Base-by-base conservation (phyloP, 257 asterid genomes). In the Anisodus acutangulus region DNA sequence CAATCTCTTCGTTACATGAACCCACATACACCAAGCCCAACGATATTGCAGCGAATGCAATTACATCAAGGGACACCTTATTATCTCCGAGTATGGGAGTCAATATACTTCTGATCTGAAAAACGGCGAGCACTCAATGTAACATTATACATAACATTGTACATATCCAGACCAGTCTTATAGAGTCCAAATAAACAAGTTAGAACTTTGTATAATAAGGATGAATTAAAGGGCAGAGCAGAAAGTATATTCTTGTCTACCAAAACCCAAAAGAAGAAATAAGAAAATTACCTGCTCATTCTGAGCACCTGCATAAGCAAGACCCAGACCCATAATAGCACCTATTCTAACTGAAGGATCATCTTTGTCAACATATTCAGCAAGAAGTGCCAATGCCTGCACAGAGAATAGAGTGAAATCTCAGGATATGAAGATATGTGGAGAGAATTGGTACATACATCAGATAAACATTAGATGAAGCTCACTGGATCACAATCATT, bases 311-410 rank as follows among this genome's bases (percentile, higher is more conserved):
- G 99, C 99, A 88, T 97, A 95, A 78, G 99, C 96, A 87, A 97
- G 95, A 57, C 97, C 99, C 63, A 97, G 89, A 54, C 99, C 99
- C 97, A 97, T 95, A 82, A 97, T 95, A 72, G 99, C 98, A 82
- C 99, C 99, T 79, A 97, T 97, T 87, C 93, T 91, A 83, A 89
- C 85, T 3, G 94, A 90, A 55, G 97, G 78, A 88, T 93, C 99
- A 66, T 94, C 97, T 79, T 87, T 93, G 87, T 91, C 94, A 1
- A 94, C 86, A 86, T 93, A 93, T 15, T 94, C 99, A 0, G 93
- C 91, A 78, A 97, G 85, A 83, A 97, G 94, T 59, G 98, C 98
- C 59, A 81, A 81, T 81, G 72, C 84, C 70, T 81, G 84, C 84
- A 81, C 45, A 49, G 8, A 81, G 58, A n/a, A 60, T 47, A 31